Percentiles rank a stretch among this genome's conserved stretches.
Evolutionary conservation across 495 filamentous ascomycete genomes (phyloP).

Genomic region (Hypoxylon lienhwacheense): DNA sequence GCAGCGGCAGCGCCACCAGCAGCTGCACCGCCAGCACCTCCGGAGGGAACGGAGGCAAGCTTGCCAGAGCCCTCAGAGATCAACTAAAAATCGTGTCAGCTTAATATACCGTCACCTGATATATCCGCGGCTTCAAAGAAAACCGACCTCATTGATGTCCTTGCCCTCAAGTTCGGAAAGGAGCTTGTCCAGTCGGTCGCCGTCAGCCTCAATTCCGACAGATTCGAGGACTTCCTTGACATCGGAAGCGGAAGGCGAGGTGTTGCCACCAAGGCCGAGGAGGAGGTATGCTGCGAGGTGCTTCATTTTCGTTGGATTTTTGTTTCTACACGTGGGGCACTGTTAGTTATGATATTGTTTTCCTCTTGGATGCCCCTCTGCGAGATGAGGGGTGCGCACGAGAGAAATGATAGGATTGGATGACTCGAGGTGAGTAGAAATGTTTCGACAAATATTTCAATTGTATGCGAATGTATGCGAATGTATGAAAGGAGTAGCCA

Average conservation of each 20-base stretch:
- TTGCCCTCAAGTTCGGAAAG: constrained; percentile 94
- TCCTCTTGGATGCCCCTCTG: constrained; percentile 8
- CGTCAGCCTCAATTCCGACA: constrained; percentile 94
- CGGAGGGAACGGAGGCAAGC: constrained; percentile 96
- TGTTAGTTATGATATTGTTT: constrained; percentile 6
- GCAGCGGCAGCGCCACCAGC: constrained; percentile 64
- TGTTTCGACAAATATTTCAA: not conserved
- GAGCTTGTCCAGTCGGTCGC: constrained; percentile 81
- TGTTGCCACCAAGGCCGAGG: constrained; percentile 90
- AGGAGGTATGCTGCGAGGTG: constrained; percentile 99
- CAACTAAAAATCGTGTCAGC: constrained; percentile 59
- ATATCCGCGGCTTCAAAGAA: constrained; percentile 20
- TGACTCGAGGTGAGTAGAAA: constrained; percentile 1
- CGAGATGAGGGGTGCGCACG: constrained; percentile 16
- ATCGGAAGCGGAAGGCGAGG: constrained; percentile 80
- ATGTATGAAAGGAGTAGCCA: too few species aligned
- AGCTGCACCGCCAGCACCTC: constrained; percentile 73
- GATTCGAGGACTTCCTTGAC: constrained; percentile 89
- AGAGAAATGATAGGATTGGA: not conserved
- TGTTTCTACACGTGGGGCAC: constrained; percentile 29
- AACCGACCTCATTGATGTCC: constrained; percentile 86
- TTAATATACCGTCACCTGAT: constrained; percentile 17
- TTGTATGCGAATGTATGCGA: too few species aligned
- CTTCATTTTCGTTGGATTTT: constrained; percentile 81
- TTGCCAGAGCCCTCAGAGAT: constrained; percentile 88